A percentile compares a stretch with the other conserved stretches of the same genome.
These are phyloP conservation scores for Saturnispora galanensis DNA, from an alignment of 805 yeast species.

Conservation along the genomic window DNA sequence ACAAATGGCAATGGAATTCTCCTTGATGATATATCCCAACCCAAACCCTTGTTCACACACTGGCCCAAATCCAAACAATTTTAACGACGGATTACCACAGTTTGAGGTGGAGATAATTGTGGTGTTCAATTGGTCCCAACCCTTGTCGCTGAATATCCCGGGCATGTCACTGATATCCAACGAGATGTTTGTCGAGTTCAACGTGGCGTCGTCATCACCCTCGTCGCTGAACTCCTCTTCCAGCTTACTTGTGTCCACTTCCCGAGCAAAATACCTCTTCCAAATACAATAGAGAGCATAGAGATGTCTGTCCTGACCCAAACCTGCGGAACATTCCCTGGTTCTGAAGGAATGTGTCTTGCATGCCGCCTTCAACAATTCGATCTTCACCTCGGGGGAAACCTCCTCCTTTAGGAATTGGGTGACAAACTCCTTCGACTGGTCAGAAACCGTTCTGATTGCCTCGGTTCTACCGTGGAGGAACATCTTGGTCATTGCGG, in stretches of 20 bases:
- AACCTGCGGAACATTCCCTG: slow-evolving; percentile 57
- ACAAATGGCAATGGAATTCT: slow-evolving; percentile 67
- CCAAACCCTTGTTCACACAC: slow-evolving; percentile 87
- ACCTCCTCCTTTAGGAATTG: slow-evolving; percentile 66
- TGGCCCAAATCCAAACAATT: slow-evolving; percentile 87
- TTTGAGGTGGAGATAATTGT: slow-evolving; percentile 76
- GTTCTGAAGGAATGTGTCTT: slow-evolving; percentile 58
- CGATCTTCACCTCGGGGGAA: slow-evolving; percentile 48
- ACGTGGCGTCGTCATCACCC: slow-evolving; percentile 24
- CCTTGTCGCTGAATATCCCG: slow-evolving; percentile 68
- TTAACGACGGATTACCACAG: slow-evolving; percentile 86
- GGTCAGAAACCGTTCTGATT: slow-evolving; percentile 71
- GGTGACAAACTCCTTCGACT: slow-evolving; percentile 73
- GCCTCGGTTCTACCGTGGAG: slow-evolving; percentile 93
- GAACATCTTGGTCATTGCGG: slow-evolving; percentile 87
- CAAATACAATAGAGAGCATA: slow-evolving; percentile 83
- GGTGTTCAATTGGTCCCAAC: slow-evolving; percentile 80
- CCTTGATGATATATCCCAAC: slow-evolving; percentile 82
- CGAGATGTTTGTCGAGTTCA: slow-evolving; percentile 22
- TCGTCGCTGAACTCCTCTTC: slow-evolving; percentile 6
- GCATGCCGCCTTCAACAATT: slow-evolving; percentile 60
- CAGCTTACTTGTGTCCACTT: too few species aligned
- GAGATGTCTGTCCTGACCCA: slow-evolving; percentile 88
- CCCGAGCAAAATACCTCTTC: slow-evolving; percentile 44
- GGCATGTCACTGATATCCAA: slow-evolving; percentile 41